phyloP scores from a whole-genome alignment of 495 filamentous ascomycete genomes.

The Trichocladium antarcticum region DNA sequence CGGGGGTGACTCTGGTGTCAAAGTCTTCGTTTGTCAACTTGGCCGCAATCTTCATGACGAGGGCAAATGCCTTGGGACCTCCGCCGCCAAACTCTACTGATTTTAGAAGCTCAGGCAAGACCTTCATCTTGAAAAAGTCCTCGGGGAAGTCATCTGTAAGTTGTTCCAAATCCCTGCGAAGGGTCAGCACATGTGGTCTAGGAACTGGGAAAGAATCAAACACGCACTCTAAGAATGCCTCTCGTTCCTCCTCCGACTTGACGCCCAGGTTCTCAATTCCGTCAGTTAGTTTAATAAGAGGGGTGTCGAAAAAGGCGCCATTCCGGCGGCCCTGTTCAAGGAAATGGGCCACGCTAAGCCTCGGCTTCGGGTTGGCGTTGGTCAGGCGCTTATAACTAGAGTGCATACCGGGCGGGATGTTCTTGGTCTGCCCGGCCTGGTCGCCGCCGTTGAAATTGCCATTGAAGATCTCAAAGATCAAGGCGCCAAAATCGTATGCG shows the following conservation, averaged over 20 bases:
- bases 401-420: constrained; percentile 77
- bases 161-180: constrained; percentile 62
- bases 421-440: constrained; percentile 73
- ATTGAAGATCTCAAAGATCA: constrained; percentile 89
- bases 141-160: constrained; percentile 90
- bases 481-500: constrained; percentile 71
- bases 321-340: constrained; percentile 75
- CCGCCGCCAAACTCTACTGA: constrained; percentile 96
- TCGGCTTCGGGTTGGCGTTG: constrained; percentile 76
- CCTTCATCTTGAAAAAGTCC: constrained; percentile 94
- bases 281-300: constrained; percentile 81
- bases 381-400: constrained; percentile 78
- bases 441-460: constrained; percentile 60
- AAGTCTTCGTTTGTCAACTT: constrained; percentile 87
- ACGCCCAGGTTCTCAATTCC: constrained; percentile 85
- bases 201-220: constrained; percentile 8
- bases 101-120: constrained; percentile 90
- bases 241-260: constrained; percentile 71
- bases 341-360: constrained; percentile 75
- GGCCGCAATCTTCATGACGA: constrained; percentile 78
- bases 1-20: constrained; percentile 70
- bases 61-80: constrained; percentile 77
- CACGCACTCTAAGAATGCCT: constrained; percentile 71
- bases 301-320: constrained; percentile 83
- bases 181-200: constrained; percentile 15